phyloP scores from a whole-genome alignment of 495 filamentous ascomycete genomes.

The Ramalina peruviana region DNA sequence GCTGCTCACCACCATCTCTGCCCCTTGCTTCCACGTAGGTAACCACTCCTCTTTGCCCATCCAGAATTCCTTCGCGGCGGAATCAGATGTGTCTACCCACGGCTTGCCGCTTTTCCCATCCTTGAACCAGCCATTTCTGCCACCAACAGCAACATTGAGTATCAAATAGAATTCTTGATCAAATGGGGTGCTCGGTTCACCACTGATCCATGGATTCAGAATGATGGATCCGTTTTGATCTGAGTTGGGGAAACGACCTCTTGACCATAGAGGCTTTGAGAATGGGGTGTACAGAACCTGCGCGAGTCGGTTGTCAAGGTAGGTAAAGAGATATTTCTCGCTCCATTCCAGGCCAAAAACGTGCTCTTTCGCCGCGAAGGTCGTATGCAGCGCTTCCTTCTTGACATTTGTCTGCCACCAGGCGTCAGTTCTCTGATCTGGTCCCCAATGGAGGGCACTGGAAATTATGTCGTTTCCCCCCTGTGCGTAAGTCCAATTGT shows the following conservation, averaged over 20 bases:
- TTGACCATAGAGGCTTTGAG: slow-evolving; percentile 52
- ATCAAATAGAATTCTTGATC: slow-evolving; percentile 74
- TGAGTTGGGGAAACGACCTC: slow-evolving; percentile 57
- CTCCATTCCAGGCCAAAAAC: slow-evolving; percentile 76
- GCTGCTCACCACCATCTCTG: slow-evolving; percentile 55
- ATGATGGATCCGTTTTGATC: slow-evolving; percentile 57
- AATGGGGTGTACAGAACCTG: slow-evolving; percentile 74
- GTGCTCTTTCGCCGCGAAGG: slow-evolving; percentile 45
- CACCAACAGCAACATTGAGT: slow-evolving; percentile 67
- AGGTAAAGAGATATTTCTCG: slow-evolving; percentile 78
- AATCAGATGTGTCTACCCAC: slow-evolving; percentile 55
- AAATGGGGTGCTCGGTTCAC: slow-evolving; percentile 45
- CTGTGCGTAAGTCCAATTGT: slow-evolving; percentile 57
- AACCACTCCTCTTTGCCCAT: slow-evolving; percentile 49
- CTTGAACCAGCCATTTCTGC: slow-evolving; percentile 75
- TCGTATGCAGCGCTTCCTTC: slow-evolving; percentile 60
- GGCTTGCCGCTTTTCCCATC: slow-evolving; percentile 59
- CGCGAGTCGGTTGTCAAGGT: slow-evolving; percentile 63
- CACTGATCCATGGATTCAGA: slow-evolving; percentile 52
- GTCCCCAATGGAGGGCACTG: slow-evolving; percentile 70
- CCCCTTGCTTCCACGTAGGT: slow-evolving; percentile 56
- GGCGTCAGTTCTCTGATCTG: slow-evolving; percentile 25
- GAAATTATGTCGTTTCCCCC: slow-evolving; percentile 73
- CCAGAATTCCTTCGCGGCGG: slow-evolving; percentile 64
- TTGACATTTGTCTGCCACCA: slow-evolving; percentile 33